Percentiles rank a stretch among this genome's conserved stretches.
These are phyloP conservation scores for Centrapalus pauciflorus DNA, from an alignment of 129 eudicot species.

Conservation along the genomic window DNA sequence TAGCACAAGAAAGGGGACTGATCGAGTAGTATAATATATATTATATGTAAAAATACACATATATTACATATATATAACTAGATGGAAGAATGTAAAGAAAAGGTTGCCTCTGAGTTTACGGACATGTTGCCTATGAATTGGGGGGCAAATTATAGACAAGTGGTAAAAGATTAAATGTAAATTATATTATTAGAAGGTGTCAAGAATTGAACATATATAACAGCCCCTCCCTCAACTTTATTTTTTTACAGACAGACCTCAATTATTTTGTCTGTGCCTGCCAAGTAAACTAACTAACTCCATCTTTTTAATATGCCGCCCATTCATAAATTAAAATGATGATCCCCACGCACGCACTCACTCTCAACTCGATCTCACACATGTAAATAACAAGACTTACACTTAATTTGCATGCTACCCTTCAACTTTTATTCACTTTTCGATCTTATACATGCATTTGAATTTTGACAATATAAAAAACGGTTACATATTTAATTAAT, in stretches of 20 bases:
- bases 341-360: conserved; percentile 21
- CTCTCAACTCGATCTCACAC: not conserved
- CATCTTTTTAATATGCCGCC: conserved; percentile 20
- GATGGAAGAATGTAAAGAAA: not conserved
- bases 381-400: not conserved
- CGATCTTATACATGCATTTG: not conserved
- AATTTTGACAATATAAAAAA: too few relatives aligned
- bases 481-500: too few relatives aligned
- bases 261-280: conserved; percentile 32
- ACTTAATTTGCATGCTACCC: conserved; percentile 20
- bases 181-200: conserved; percentile 3
- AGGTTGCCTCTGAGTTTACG: conserved; percentile 27
- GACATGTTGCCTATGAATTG: conserved; percentile 30
- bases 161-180: conserved; percentile 30
- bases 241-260: conserved; percentile 23
- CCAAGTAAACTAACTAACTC: conserved; percentile 17
- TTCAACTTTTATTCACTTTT: not conserved
- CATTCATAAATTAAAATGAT: conserved; percentile 13
- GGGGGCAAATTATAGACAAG: conserved; percentile 37
- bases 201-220: conserved; percentile 20
- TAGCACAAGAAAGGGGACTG: not conserved
- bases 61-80: not conserved
- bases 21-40: too few relatives aligned
- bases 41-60: too few relatives aligned
- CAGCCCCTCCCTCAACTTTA: conserved; percentile 28